Conservation (phyloP, 345 rosid genomes). For the Populus ilicifolia region DNA sequence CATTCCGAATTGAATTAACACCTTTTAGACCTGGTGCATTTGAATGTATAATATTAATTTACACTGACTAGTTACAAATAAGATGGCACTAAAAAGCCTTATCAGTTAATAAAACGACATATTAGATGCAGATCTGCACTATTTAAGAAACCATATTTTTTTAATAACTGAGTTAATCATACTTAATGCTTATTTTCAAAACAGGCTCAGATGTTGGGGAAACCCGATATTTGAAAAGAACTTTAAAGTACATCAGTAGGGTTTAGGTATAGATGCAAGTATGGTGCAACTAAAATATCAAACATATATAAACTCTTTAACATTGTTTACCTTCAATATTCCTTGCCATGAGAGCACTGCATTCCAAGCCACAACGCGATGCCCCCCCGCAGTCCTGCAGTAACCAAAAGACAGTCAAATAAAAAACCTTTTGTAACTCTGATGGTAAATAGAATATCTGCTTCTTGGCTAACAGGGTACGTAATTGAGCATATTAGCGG, state of each 20-base stretch:
- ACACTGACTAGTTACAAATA: too few relatives aligned
- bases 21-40: too few relatives aligned
- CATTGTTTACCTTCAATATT: constrained; percentile 52
- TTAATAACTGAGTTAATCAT: neutral
- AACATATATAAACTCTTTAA: neutral
- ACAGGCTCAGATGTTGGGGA: neutral
- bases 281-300: neutral
- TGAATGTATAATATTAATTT: too few relatives aligned
- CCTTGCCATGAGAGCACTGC: constrained; percentile 70
- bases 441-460: neutral
- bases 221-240: neutral
- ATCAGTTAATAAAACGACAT: neutral
- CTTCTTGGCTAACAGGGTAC: neutral
- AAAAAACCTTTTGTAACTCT: neutral
- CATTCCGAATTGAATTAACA: too few relatives aligned
- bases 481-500: neutral
- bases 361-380: constrained; percentile 71
- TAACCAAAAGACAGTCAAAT: neutral
- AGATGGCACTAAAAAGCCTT: neutral
- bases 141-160: neutral
- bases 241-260: neutral
- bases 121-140: neutral
- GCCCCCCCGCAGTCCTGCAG: constrained; percentile 81
- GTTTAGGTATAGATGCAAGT: neutral
- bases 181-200: neutral